Conservation (phyloP, 306 rosid genomes). For the Prosopis cineraria region DNA sequence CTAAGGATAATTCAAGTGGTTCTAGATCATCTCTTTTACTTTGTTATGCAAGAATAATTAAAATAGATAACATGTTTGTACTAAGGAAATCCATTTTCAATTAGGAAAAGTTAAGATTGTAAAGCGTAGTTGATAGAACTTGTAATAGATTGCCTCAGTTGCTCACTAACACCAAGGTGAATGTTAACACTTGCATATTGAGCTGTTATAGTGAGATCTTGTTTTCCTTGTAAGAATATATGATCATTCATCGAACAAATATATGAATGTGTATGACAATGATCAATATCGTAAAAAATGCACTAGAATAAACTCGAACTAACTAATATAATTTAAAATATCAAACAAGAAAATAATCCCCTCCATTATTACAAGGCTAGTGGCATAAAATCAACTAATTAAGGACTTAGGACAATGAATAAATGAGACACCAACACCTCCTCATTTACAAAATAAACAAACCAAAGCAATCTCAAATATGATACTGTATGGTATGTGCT, state of each 20-base stretch:
- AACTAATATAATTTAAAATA: neutral
- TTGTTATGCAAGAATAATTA: slow-evolving; percentile 70
- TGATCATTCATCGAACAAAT: slow-evolving; percentile 8
- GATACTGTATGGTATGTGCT: slow-evolving; percentile 94
- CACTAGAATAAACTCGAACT: neutral
- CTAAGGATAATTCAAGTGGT: slow-evolving; percentile 96
- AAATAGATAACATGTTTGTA: neutral
- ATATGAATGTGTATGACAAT: slow-evolving; percentile 14
- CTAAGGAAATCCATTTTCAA: neutral
- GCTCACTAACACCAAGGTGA: slow-evolving; percentile 95
- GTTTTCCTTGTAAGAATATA: slow-evolving; percentile 68
- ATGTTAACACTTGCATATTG: slow-evolving; percentile 99
- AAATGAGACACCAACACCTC: neutral
- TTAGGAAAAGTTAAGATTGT: neutral
- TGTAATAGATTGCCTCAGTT: slow-evolving; percentile 17
- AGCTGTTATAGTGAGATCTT: slow-evolving; percentile 98
- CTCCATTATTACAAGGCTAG: neutral
- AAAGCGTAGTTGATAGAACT: slow-evolving; percentile 25
- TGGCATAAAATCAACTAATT: neutral
- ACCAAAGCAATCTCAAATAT: slow-evolving; percentile 15
- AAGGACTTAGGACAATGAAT: neutral
- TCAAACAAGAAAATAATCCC: neutral
- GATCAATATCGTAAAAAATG: neutral
- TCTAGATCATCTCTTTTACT: slow-evolving; percentile 99
- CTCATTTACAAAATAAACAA: slow-evolving; percentile 14